Percentiles rank a stretch among this genome's conserved stretches.
Evolutionary conservation across 305 asterid species (phyloP).

Genomic region (Plantago coronopus): DNA sequence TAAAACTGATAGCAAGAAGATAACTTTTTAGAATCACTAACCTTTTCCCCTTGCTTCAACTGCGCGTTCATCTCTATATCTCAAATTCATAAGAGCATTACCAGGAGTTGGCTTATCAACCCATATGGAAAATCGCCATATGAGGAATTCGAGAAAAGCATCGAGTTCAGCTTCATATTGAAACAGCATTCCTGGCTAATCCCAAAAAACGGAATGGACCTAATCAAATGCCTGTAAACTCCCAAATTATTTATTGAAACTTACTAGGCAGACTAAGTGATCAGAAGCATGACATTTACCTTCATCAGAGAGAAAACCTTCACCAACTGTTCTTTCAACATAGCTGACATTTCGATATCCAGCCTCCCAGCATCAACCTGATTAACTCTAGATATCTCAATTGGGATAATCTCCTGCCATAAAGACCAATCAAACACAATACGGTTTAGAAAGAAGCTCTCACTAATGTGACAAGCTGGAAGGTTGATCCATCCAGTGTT

Average conservation of each 20-base stretch:
- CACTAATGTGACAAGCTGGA: background rate
- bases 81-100: conserved; percentile 72
- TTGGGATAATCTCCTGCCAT: conserved; percentile 57
- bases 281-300: conserved; percentile 41
- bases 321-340: conserved; percentile 82
- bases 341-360: conserved; percentile 86
- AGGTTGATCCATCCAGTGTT: too few species aligned
- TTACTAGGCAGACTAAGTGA: conserved; percentile 18
- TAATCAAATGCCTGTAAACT: conserved; percentile 38
- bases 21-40: conserved; percentile 24
- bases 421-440: conserved; percentile 13
- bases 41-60: conserved; percentile 71
- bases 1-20: conserved; percentile 17
- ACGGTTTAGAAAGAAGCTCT: too few species aligned
- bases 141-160: conserved; percentile 81
- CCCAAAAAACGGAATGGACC: conserved; percentile 40
- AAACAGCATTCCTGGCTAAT: conserved; percentile 92
- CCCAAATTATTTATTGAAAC: conserved; percentile 20
- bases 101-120: conserved; percentile 93
- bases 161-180: conserved; percentile 90
- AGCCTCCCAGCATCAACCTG: conserved; percentile 92
- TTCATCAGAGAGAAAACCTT: conserved; percentile 79
- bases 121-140: conserved; percentile 84
- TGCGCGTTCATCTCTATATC: conserved; percentile 85
- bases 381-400: conserved; percentile 79